These are phyloP conservation scores for Solanum bulbocastanum DNA, from an alignment of 257 asterid genomes.

Conservation along the genomic window DNA sequence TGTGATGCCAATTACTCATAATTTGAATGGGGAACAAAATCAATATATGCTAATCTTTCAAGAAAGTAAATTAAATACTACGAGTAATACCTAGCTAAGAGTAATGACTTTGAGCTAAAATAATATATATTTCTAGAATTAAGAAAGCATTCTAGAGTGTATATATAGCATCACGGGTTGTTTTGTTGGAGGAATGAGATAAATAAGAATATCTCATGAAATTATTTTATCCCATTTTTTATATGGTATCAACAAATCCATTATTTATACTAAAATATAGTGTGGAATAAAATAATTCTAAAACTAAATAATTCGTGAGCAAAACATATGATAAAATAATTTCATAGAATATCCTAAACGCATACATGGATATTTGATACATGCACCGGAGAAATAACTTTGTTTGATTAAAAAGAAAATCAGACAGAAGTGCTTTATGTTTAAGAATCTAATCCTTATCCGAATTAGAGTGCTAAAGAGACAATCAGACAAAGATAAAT, in stretches of 20 bases:
- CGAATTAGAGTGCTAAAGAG: neutral
- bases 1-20: neutral
- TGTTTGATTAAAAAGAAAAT: neutral
- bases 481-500: neutral
- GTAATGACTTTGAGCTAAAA: neutral
- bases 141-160: neutral
- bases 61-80: neutral
- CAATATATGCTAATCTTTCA: neutral
- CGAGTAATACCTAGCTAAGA: neutral
- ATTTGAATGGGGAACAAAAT: neutral
- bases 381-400: neutral
- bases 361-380: neutral
- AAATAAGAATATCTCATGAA: neutral
- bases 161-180: neutral
- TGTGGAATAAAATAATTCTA: neutral
- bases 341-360: neutral
- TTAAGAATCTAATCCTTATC: neutral
- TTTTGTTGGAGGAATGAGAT: neutral
- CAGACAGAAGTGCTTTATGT: neutral
- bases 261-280: neutral
- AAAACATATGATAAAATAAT: neutral
- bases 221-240: neutral
- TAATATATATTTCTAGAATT: no score
- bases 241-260: neutral
- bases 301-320: neutral